These are phyloP conservation scores for Linnemannia schmuckeri DNA, from an alignment of 192 early-diverging fungal genomes.

Conservation along the genomic window DNA sequence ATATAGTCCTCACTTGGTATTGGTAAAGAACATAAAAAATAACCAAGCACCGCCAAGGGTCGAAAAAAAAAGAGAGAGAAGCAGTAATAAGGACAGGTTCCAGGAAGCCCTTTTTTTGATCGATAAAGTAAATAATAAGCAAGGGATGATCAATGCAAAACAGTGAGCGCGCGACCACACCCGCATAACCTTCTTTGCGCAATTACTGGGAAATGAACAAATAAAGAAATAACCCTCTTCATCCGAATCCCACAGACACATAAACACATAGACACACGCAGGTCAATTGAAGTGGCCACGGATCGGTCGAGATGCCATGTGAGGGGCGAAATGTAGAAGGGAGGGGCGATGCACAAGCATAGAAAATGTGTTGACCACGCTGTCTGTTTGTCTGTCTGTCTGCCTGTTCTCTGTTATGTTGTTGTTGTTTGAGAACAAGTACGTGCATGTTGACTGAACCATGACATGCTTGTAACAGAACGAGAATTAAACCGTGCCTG, in stretches of 20 bases:
- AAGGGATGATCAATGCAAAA: not conserved
- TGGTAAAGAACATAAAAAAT: not conserved
- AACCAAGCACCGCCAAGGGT: not conserved
- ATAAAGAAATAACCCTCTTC: not conserved
- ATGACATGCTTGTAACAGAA: not conserved
- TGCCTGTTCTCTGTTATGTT: not conserved
- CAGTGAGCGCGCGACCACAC: not conserved
- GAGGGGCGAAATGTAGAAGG: not conserved
- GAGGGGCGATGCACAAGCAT: not conserved
- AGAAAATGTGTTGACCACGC: not conserved
- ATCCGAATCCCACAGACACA: not conserved
- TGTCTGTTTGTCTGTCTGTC: not conserved
- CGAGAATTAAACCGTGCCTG: not conserved
- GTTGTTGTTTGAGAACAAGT: not conserved
- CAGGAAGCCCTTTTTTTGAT: not conserved
- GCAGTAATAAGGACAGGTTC: not conserved
- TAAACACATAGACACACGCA: no score
- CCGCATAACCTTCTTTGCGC: not conserved
- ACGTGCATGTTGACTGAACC: not conserved
- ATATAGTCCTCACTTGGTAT: not conserved
- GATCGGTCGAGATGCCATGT: not conserved
- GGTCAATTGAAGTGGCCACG: not conserved
- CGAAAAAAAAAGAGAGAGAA: not conserved
- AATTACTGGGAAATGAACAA: not conserved
- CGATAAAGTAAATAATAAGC: constrained; percentile 1